Percentiles rank a stretch among this genome's conserved stretches.
Evolutionary conservation across 768 basidiomycete genomes (phyloP).

Genomic region (Galerina sulciceps): DNA sequence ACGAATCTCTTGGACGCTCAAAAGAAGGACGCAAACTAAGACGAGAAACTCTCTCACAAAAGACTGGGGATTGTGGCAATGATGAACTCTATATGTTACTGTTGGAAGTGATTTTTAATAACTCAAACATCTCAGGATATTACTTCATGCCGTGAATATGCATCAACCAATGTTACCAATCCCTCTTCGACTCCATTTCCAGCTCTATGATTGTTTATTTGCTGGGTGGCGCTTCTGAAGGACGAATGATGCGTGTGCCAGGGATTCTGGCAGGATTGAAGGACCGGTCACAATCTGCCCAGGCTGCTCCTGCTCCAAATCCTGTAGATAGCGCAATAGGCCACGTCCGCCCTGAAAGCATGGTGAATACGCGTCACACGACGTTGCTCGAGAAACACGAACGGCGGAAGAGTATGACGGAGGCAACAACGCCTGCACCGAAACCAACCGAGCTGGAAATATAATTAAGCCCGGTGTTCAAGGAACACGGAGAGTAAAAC

Average conservation of each 20-base stretch:
- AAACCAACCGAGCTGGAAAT: constrained; percentile 80
- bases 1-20: constrained; percentile 20
- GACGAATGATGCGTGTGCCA: constrained; percentile 74
- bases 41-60: background rate
- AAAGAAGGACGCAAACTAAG: constrained; percentile 13
- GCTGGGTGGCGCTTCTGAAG: constrained; percentile 30
- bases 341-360: constrained; percentile 81
- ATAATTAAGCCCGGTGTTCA: constrained; percentile 5
- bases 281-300: constrained; percentile 90
- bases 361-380: constrained; percentile 2
- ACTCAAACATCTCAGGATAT: background rate
- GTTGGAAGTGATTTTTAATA: too few species aligned
- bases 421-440: constrained; percentile 85
- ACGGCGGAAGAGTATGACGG: constrained; percentile 92
- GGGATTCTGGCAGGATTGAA: constrained; percentile 92
- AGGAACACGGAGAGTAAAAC: constrained; percentile 26
- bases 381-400: constrained; percentile 37
- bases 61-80: background rate
- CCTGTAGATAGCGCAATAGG: constrained; percentile 86
- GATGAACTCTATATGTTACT: constrained; percentile 9
- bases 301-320: constrained; percentile 86
- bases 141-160: too few species aligned
- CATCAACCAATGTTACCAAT: too few species aligned
- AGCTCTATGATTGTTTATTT: constrained; percentile 17
- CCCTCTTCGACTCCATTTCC: too few species aligned